Evolutionary conservation across 805 yeast species (phyloP).

Genomic region (Kodamaea hsintzibuensis): DNA sequence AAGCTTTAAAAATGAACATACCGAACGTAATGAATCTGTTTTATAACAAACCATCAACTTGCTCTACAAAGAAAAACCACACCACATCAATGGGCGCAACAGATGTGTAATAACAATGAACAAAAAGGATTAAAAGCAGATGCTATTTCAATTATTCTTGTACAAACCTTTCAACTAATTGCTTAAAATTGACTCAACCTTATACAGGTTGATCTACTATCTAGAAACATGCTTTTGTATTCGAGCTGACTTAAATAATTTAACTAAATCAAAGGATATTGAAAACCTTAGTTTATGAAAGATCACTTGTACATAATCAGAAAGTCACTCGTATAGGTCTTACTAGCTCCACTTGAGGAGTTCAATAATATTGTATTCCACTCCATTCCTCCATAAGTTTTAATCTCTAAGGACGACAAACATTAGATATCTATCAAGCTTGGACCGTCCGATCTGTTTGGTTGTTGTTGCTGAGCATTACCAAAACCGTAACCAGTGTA

Average conservation of each 20-base stretch:
- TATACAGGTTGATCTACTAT: not conserved
- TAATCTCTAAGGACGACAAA: not conserved
- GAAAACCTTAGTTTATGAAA: not conserved
- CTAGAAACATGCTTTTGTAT: not conserved
- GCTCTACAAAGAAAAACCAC: too few relatives aligned
- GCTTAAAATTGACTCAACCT: too few relatives aligned
- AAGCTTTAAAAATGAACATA: constrained; percentile 16
- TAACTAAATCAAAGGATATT: not conserved
- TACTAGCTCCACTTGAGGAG: not conserved
- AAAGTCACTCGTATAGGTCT: not conserved
- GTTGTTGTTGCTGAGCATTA: constrained; percentile 53
- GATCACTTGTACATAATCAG: not conserved
- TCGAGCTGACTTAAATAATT: not conserved
- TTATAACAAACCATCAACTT: too few relatives aligned
- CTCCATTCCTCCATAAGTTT: not conserved
- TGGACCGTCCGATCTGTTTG: constrained; percentile 39
- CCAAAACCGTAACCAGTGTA: constrained; percentile 96
- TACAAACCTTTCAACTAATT: too few relatives aligned
- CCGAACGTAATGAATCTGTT: too few relatives aligned
- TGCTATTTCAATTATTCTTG: not conserved
- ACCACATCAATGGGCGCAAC: not conserved
- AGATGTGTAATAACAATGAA: not conserved
- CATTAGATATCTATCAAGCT: constrained; percentile 47
- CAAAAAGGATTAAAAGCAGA: too few relatives aligned
- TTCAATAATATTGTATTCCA: not conserved